Base-by-base conservation (phyloP, 768 basidiomycete species). In the Kwoniella botswanensis region DNA sequence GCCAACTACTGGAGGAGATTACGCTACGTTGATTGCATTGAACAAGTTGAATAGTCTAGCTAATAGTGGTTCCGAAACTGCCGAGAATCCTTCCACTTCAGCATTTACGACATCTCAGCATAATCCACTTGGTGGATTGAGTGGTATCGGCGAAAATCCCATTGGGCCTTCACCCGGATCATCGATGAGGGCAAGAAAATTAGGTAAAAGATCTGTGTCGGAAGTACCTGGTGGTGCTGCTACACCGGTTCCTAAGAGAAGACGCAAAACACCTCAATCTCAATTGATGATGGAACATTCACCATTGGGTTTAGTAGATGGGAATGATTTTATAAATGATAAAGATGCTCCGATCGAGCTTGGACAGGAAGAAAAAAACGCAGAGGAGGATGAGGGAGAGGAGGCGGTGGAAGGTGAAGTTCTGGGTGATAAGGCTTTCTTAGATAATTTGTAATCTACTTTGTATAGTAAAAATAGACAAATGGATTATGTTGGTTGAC, bases 181-280 rank as follows among this genome's bases (percentile, higher is more conserved):
- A 4, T 68, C 65, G 22, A 52, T 70, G 22, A 61, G 73, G 46
- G 78, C 78, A 17, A 69, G 78, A 54, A 76, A 76, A 56, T 56
- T 74, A 46, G 69, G 68, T 6, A 79, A 79, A 62, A 54, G 76
- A 53, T n/a, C 35, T 15, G 65, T 68, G 22, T 56, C 59, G 6
- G 70, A 74, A 52, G 42, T 72, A 13, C 78, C 78, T 2, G 78
- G 76, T 22, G 78, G 78, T 3, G 76, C 78, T 1, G 76, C 74
- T 26, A 72, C 63, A 54, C 78, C 78, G 1, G 78, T 79, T 10
- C 53, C 75, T 11, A 78, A 78, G 53, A 10, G 71, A 62, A 57
- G 68, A 62, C 2, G 65, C 1, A 21, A 13, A 26, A 15, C 46
- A 52, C 13, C 15, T 22, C 21, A 56, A 29, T 11, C 24, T 57